Evolutionary conservation across 75 land plant genomes (phyloP).

Genomic region (Chamaecyparis obtusa): DNA sequence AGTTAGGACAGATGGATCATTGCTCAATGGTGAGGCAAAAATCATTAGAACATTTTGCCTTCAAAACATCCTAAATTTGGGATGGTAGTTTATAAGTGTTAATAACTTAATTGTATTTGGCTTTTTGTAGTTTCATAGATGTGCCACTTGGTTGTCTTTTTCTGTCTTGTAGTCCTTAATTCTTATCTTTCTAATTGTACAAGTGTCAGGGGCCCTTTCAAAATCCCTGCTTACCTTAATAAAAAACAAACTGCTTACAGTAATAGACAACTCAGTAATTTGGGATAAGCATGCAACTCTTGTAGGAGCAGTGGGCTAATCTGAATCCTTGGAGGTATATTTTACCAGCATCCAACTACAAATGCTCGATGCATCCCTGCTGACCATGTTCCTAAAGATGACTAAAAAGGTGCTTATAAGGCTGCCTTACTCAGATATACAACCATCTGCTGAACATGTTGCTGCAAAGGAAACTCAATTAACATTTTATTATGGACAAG

Average conservation of each 20-base stretch:
- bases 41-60: too few species aligned
- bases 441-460: constrained; percentile 5
- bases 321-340: constrained; percentile 37
- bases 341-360: constrained; percentile 38
- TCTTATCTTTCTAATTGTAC: too few species aligned
- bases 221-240: too few species aligned
- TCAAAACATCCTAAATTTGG: too few species aligned
- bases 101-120: too few species aligned
- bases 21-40: too few species aligned
- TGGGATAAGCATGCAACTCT: constrained; percentile 43
- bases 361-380: constrained; percentile 16
- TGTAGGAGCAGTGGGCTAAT: constrained; percentile 37
- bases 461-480: constrained; percentile 4
- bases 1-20: too few species aligned
- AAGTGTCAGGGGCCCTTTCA: too few species aligned
- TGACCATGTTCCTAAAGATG: constrained; percentile 6
- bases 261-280: constrained; percentile 34
- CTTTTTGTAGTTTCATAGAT: too few species aligned
- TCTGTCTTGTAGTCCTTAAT: too few species aligned
- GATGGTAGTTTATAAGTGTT: too few species aligned
- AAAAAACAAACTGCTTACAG: constrained; percentile 41
- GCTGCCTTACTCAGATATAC: not conserved
- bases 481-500: not conserved
- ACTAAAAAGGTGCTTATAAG: not conserved
- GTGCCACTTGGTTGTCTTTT: too few species aligned